Base-by-base conservation (phyloP, 768 basidiomycete genomes). In the Auricularia heimuer region DNA sequence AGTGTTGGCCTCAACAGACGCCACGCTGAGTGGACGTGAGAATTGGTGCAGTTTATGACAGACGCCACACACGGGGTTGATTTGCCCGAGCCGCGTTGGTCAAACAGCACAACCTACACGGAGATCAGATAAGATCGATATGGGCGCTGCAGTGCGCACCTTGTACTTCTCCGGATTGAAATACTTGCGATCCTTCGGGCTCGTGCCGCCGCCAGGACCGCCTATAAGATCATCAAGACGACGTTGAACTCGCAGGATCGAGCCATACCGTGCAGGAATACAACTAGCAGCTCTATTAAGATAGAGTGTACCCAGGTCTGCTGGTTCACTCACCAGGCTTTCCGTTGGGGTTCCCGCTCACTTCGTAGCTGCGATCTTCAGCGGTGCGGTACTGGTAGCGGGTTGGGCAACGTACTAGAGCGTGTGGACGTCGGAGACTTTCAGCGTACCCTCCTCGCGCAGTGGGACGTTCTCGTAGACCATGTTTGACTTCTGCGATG, bases 131-230 rank as follows among this genome's bases (percentile, higher is more conserved):
- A 12, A 58, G 34, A 24, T 29, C 24, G 44, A 16, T 24, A 24
- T 44, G 24, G 8, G 42, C 24, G 10, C 18, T 8, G 39, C 39
- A 42, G 35, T 14, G 68, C 69, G 51, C 56, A 86, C 90, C 78
- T 89, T 91, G 80, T 94, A 96, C 71, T 91, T 90, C 39, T 80
- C 73, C 3, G 92, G 92, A 71, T 94, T 85, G 75, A 95, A 95
- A 79, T 88, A 94, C 4, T 79, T 75, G 63, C 89, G 80, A 75
- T 96, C 93, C 64, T 79, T 80, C 4, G 78, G 72, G 70, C 86
- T 83, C 58, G 78, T 80, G 3, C 91, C 92, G 11, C 91, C 89
- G 14, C 94, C 94, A 16, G 92, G 92, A 4, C 92, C 92, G 47
- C 87, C 87, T 87, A 65, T 24, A 35, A n/a, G 14, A 33, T 29